Base-by-base conservation (phyloP, 108 stramenopile genomes). In the Fragilaria radians region DNA sequence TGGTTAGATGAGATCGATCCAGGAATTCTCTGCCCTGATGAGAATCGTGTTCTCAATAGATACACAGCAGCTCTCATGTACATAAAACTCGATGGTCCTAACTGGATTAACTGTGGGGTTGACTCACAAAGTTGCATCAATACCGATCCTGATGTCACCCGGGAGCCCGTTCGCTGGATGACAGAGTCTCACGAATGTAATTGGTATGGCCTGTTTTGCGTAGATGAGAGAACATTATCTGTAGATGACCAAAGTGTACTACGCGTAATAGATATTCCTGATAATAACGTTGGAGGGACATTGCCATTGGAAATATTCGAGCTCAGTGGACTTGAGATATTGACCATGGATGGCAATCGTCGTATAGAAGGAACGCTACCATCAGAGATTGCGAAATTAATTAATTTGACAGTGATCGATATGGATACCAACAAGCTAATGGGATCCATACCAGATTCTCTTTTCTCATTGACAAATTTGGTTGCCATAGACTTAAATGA, bases 371-470 rank as follows among this genome's bases (percentile, higher is more conserved):
- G 36, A 42, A 14, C 36, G 11, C 7, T 42, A 7, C 36, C 36
- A 11, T 14, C 36, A 7, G 36, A 42, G 11, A 42, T 42, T 14
- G 36, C 36, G 11, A 42, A 42, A 14, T 42, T 42, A 42, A 14
- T 14, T 11, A 11, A 7, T 14, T 42, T 42, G 36, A 42, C 36
- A 42, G 36, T 42, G 11, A 42, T 42, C 14, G 36, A 57, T 33
- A 3, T 57, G 3, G 55, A 60, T n/a, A 23, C 54, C 52, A 32
- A 42, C 61, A 1, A 58, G 32, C 30, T 34, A 47, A 24, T 31
- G 49, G 4, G 63, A 50, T 3, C 31, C 18, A 17, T 57, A 1
- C 55, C 55, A 5, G 21, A 24, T 22, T 30, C 1, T n/a, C n/a
- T 57, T 1, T 57, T 57, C 31, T 11, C 36, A 42, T 19, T 57